A percentile compares a stretch with the other conserved stretches of the same genome.
Evolutionary conservation across 768 basidiomycete species (phyloP).

Genomic region (Tulasnella sp.): DNA sequence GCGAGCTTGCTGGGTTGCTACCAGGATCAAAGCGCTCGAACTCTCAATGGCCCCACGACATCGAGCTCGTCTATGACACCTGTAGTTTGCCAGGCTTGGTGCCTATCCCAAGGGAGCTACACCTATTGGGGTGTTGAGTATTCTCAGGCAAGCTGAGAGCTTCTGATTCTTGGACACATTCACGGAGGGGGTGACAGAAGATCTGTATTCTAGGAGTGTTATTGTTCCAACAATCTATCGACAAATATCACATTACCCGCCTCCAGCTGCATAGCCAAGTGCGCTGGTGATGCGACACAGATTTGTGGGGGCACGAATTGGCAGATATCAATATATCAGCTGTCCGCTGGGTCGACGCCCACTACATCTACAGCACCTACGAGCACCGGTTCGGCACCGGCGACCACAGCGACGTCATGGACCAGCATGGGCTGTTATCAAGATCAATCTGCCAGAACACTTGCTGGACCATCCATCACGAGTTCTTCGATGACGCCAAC

Average conservation of each 20-base stretch:
- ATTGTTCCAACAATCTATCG: not conserved
- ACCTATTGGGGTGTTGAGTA: not conserved
- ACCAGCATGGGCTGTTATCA: no score
- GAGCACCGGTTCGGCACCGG: no score
- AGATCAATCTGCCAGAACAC: no score
- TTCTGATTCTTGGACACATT: no score
- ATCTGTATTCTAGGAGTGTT: not conserved
- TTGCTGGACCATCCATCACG: no score
- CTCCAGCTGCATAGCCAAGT: conserved; percentile 6
- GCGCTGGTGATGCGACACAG: conserved; percentile 12
- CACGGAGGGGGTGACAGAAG: no score
- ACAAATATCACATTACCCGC: not conserved
- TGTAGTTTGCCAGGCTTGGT: not conserved
- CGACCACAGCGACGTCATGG: no score
- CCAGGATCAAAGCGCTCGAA: not conserved
- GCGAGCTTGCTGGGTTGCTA: conserved; percentile 1
- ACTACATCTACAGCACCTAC: no score
- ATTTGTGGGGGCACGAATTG: conserved; percentile 13
- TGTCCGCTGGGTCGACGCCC: no score
- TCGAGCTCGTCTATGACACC: not conserved
- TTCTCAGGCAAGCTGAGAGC: no score
- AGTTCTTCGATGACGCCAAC: no score
- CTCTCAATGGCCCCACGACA: not conserved
- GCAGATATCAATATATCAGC: no score
- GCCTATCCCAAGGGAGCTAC: not conserved